Evolutionary conservation across 805 yeast species (phyloP).

Genomic region (Kodamaea hsintzibuensis): DNA sequence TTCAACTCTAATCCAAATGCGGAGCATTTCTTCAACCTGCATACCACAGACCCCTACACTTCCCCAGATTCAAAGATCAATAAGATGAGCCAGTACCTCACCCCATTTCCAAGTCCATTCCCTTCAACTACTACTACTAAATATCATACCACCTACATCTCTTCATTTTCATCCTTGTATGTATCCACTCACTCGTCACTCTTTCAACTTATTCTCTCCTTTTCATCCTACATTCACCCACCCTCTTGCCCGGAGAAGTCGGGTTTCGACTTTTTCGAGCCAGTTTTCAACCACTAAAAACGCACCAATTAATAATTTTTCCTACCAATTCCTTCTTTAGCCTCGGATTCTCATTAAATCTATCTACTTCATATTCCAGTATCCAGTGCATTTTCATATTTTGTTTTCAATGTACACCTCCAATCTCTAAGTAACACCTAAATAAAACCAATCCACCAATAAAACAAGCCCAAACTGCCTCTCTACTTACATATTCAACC

Average conservation of each 20-base stretch:
- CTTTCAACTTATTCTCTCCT: background rate
- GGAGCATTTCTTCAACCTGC: background rate
- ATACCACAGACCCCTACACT: background rate
- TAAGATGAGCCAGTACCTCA: background rate
- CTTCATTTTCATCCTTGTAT: background rate
- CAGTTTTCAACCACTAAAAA: slow-evolving; percentile 6
- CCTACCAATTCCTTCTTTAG: background rate
- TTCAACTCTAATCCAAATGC: background rate
- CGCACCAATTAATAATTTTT: slow-evolving; percentile 9
- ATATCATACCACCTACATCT: background rate
- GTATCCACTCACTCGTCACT: background rate
- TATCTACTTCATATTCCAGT: too few relatives aligned
- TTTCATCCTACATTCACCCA: background rate
- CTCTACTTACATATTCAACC: background rate
- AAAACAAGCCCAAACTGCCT: too few relatives aligned
- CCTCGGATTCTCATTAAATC: background rate
- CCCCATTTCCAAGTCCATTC: background rate
- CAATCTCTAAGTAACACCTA: too few relatives aligned
- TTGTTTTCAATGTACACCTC: too few relatives aligned
- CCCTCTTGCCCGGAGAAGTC: background rate
- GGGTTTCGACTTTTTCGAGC: background rate
- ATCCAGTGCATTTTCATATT: too few relatives aligned
- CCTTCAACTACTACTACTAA: background rate
- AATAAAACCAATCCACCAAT: too few relatives aligned
- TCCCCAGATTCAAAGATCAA: background rate